phyloP scores from a whole-genome alignment of 2,329 filamentous ascomycete species.

The Colletotrichum kahawae region DNA sequence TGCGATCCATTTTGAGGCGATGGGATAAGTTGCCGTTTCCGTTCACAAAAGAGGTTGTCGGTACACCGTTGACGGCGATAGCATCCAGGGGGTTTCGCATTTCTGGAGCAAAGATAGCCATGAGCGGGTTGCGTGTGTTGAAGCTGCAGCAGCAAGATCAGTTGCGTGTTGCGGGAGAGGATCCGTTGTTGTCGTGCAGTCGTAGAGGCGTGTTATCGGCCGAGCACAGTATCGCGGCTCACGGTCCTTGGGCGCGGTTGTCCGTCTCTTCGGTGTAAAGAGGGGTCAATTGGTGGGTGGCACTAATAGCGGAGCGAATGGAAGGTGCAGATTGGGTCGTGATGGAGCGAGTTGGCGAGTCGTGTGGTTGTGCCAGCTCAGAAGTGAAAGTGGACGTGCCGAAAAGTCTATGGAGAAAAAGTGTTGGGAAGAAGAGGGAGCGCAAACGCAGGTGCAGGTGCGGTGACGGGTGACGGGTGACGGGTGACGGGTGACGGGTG shows the following conservation, averaged over 20 bases:
- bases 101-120: conserved; percentile 31
- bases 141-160: conserved; percentile 16
- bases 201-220: not conserved
- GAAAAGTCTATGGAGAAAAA: not conserved
- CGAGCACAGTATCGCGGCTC: not conserved
- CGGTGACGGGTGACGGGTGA: not conserved
- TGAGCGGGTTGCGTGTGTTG: conserved; percentile 23
- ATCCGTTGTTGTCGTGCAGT: not conserved
- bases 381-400: not conserved
- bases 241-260: not conserved
- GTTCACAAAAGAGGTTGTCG: conserved; percentile 34
- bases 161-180: conserved; percentile 24
- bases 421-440: conserved; percentile 1
- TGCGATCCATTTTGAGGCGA: conserved; percentile 53
- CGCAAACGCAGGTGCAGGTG: not conserved
- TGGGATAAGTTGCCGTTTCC: conserved; percentile 38
- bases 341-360: not conserved
- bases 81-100: conserved; percentile 34
- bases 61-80: conserved; percentile 26
- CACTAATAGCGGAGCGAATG: conserved; percentile 7
- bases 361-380: not conserved
- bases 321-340: conserved; percentile 1
- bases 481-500: conserved; percentile 9
- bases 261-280: not conserved
- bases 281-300: conserved; percentile 18